Evolutionary conservation across 495 filamentous ascomycete species (phyloP).

Genomic region (Aspergillus affinis): DNA sequence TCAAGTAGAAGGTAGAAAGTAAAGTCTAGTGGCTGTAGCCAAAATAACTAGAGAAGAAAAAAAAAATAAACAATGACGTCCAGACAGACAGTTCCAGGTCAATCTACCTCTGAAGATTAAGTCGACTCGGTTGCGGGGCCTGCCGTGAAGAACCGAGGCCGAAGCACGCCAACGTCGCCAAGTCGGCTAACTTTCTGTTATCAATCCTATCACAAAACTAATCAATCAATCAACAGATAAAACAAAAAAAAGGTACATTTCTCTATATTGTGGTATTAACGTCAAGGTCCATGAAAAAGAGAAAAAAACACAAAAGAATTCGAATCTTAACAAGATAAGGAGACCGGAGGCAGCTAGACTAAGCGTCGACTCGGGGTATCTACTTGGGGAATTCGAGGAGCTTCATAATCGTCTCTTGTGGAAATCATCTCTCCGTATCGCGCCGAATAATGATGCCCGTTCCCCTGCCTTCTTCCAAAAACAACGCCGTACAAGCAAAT

Average conservation of each 20-base stretch:
- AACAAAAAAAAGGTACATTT: neutral
- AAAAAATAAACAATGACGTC: neutral
- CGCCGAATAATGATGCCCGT: conserved; percentile 48
- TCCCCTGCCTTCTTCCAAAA: conserved; percentile 39
- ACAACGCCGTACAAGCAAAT: conserved; percentile 32
- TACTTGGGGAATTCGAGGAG: conserved; percentile 51
- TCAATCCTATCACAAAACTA: neutral
- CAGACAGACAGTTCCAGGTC: neutral
- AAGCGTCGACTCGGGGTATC: conserved; percentile 57
- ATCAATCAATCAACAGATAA: neutral
- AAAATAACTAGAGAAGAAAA: neutral
- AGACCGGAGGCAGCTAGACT: conserved; percentile 45
- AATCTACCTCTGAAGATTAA: neutral
- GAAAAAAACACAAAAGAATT: neutral
- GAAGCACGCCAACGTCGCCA: conserved; percentile 7
- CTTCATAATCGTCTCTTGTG: conserved; percentile 39
- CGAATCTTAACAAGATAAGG: conserved; percentile 27
- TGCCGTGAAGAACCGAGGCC: conserved; percentile 7
- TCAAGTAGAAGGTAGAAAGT: neutral
- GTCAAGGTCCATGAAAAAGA: neutral
- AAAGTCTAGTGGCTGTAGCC: neutral
- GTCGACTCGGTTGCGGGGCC: conserved; percentile 9
- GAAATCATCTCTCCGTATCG: conserved; percentile 47
- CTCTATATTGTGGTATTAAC: neutral
- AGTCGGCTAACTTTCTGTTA: conserved; percentile 5